Evolutionary conservation across 805 yeast species (phyloP).

Genomic region (Kregervanrija fluxuum): DNA sequence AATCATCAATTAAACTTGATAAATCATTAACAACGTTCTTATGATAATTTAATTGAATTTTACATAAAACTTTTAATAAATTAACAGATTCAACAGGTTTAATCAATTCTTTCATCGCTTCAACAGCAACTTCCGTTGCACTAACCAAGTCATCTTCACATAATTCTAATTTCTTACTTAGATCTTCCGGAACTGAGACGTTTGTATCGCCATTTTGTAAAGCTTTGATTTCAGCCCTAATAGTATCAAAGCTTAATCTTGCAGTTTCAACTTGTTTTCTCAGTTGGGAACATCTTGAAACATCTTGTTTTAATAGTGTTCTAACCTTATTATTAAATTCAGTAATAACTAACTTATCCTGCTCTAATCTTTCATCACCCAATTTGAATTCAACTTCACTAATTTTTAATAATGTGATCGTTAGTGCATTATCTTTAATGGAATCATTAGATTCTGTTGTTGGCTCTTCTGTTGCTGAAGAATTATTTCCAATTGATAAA

Average conservation of each 20-base stretch:
- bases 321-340: constrained; percentile 55
- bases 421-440: constrained; percentile 31
- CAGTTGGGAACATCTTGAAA: constrained; percentile 50
- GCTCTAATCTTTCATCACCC: constrained; percentile 62
- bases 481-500: constrained; percentile 3
- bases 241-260: constrained; percentile 61
- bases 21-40: constrained; percentile 44
- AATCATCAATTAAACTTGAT: constrained; percentile 36
- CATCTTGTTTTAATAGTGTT: constrained; percentile 45
- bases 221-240: constrained; percentile 50
- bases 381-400: constrained; percentile 53
- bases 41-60: constrained; percentile 62
- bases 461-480: not conserved
- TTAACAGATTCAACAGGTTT: constrained; percentile 59
- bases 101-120: constrained; percentile 65
- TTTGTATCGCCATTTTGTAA: constrained; percentile 29
- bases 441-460: not conserved
- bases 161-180: constrained; percentile 44
- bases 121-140: constrained; percentile 74
- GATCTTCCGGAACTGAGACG: constrained; percentile 40
- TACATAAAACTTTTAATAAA: constrained; percentile 57
- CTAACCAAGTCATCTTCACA: constrained; percentile 75
- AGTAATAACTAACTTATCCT: constrained; percentile 54
- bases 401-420: constrained; percentile 46
- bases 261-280: constrained; percentile 66